Evolutionary conservation across 805 yeast genomes (phyloP).

Genomic region (Ogataea nitratoaversa): DNA sequence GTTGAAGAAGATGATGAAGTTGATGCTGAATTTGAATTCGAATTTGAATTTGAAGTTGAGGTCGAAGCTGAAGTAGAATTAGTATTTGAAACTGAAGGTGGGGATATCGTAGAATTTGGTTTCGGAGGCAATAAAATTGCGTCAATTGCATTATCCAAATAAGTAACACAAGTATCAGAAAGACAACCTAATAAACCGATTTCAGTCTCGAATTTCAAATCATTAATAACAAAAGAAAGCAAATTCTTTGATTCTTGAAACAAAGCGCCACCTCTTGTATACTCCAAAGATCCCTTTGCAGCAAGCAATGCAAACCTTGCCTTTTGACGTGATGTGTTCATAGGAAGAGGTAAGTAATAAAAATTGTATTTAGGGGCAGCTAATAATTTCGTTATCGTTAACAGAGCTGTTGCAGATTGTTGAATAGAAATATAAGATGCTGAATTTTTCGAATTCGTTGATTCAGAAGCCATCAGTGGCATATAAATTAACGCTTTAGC

Average conservation of each 20-base stretch:
- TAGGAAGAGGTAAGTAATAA: conserved; percentile 55
- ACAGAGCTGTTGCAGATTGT: conserved; percentile 62
- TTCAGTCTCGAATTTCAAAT: conserved; percentile 47
- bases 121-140: conserved; percentile 56
- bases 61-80: background rate
- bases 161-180: conserved; percentile 50
- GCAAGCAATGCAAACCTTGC: conserved; percentile 61
- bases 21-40: background rate
- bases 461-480: conserved; percentile 51
- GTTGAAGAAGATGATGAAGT: conserved; percentile 3
- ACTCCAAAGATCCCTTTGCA: conserved; percentile 76
- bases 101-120: conserved; percentile 4
- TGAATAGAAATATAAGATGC: conserved; percentile 64
- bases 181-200: conserved; percentile 58
- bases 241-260: conserved; percentile 64
- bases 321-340: conserved; percentile 57
- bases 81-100: background rate
- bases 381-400: conserved; percentile 42
- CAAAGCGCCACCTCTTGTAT: conserved; percentile 77
- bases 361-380: conserved; percentile 34
- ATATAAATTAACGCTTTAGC: conserved; percentile 61
- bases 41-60: conserved; percentile 1
- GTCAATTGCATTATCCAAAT: conserved; percentile 57
- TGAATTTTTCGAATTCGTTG: conserved; percentile 36
- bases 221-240: conserved; percentile 45